These are phyloP conservation scores for Talaromyces sp. DNA, from an alignment of 2,329 filamentous ascomycete genomes.

Conservation along the genomic window DNA sequence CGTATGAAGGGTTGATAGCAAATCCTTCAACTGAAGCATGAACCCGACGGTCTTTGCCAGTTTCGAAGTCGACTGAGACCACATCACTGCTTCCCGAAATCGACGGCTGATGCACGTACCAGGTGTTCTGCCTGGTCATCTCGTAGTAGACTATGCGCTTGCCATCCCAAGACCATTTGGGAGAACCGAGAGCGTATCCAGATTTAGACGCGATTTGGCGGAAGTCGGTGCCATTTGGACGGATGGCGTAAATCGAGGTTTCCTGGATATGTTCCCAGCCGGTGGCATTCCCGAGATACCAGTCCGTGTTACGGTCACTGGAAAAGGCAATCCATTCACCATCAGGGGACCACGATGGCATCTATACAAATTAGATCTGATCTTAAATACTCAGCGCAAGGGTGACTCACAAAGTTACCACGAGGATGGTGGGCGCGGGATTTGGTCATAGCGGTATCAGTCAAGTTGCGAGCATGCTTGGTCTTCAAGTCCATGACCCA, in stretches of 20 bases:
- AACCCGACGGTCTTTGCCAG: slow-evolving; percentile 32
- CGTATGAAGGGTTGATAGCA: slow-evolving; percentile 37
- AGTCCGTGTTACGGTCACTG: slow-evolving; percentile 47
- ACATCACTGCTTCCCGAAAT: slow-evolving; percentile 43
- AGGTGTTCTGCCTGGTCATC: slow-evolving; percentile 43
- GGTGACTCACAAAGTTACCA: too few species aligned
- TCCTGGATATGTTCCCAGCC: slow-evolving; percentile 20
- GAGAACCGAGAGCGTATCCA: slow-evolving; percentile 11
- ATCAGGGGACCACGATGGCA: slow-evolving; percentile 1
- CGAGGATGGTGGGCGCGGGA: slow-evolving; percentile 33
- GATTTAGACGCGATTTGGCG: slow-evolving; percentile 1
- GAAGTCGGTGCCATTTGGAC: slow-evolving; percentile 15
- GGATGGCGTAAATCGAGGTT: slow-evolving; percentile 14
- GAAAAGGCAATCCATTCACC: slow-evolving; percentile 31
- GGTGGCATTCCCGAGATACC: too few species aligned
- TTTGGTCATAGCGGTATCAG: slow-evolving; percentile 35
- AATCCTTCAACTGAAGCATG: slow-evolving; percentile 28
- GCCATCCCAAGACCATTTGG: slow-evolving; percentile 40
- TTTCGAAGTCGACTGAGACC: too few species aligned
- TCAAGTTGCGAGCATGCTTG: slow-evolving; percentile 38
- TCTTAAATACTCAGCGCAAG: too few species aligned
- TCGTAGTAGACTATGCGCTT: slow-evolving; percentile 45
- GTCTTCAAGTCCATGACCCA: slow-evolving; percentile 45
- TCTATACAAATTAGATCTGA: too few species aligned
- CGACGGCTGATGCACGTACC: slow-evolving; percentile 33